Conservation (phyloP, 192 early-diverging fungal species). For the Radiomyces spectabilis region DNA sequence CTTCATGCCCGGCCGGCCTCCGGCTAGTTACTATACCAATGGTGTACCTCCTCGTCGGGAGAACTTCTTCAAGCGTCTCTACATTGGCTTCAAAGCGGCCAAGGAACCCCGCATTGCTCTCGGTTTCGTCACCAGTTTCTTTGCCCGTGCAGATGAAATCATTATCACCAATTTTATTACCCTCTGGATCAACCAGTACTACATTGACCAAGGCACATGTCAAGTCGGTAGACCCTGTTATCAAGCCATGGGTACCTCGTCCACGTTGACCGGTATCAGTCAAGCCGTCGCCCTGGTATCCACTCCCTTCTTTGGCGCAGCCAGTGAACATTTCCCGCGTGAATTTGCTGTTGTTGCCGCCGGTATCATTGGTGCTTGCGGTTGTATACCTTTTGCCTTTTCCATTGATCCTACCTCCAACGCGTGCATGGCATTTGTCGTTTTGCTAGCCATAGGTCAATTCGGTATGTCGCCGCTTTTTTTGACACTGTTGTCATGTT, state of each 20-base stretch:
- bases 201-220: slow-evolving; percentile 50
- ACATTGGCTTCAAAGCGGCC: slow-evolving; percentile 52
- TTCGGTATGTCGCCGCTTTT: slow-evolving; percentile 10
- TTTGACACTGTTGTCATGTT: neutral
- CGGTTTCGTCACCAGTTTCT: slow-evolving; percentile 57
- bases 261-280: slow-evolving; percentile 41
- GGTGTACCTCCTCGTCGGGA: neutral
- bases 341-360: slow-evolving; percentile 35
- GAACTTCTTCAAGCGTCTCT: slow-evolving; percentile 21
- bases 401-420: slow-evolving; percentile 34
- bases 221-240: slow-evolving; percentile 10
- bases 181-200: slow-evolving; percentile 55
- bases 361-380: slow-evolving; percentile 37
- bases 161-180: slow-evolving; percentile 61
- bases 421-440: slow-evolving; percentile 32
- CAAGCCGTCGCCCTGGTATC: slow-evolving; percentile 58
- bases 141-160: slow-evolving; percentile 67
- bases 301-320: slow-evolving; percentile 52
- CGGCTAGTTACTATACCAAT: neutral
- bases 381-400: slow-evolving; percentile 46
- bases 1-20: slow-evolving; percentile 21
- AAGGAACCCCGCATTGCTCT: slow-evolving; percentile 49
- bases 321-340: slow-evolving; percentile 27
- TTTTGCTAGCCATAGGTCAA: slow-evolving; percentile 43
- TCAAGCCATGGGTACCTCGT: slow-evolving; percentile 21